Evolutionary conservation across 1,284 basidiomycete species (phyloP).

Genomic region (Trametes hirsuta): DNA sequence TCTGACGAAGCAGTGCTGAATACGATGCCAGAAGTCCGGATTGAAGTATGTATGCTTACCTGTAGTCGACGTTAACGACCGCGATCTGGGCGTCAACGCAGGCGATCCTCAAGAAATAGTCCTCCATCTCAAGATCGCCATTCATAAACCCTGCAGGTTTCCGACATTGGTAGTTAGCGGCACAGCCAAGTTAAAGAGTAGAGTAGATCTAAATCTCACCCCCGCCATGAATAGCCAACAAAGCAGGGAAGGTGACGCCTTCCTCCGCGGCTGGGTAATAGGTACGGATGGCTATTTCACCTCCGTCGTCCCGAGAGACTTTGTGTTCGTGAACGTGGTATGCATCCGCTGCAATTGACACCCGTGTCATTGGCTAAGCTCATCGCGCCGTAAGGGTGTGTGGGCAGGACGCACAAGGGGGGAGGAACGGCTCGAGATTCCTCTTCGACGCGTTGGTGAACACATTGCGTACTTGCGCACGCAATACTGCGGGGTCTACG

Average conservation of each 20-base stretch:
- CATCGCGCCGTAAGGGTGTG: not conserved
- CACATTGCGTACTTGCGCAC: not conserved
- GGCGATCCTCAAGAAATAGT: constrained; percentile 7
- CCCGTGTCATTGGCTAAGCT: too few species aligned
- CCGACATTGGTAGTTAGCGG: not conserved
- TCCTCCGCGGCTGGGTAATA: constrained; percentile 5
- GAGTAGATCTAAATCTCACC: constrained; percentile 8
- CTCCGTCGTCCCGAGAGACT: not conserved
- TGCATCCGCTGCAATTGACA: not conserved
- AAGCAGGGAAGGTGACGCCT: constrained; percentile 10
- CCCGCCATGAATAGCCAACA: constrained; percentile 24
- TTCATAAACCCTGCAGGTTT: constrained; percentile 6
- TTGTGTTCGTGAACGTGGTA: not conserved
- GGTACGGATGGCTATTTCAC: constrained; percentile 1
- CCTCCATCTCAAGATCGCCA: constrained; percentile 21
- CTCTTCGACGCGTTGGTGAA: not conserved
- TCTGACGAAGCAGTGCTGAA: constrained; percentile 14
- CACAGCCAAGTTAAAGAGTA: not conserved
- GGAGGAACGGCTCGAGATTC: constrained; percentile 2
- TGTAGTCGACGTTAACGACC: constrained; percentile 15
- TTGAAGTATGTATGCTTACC: not conserved
- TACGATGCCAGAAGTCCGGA: not conserved
- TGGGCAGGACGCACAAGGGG: not conserved
- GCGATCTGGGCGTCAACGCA: constrained; percentile 7
- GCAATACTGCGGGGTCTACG: not conserved